These are phyloP conservation scores for Ananas comosus DNA, from an alignment of 176 grass and related monocot genomes.

Conservation along the genomic window DNA sequence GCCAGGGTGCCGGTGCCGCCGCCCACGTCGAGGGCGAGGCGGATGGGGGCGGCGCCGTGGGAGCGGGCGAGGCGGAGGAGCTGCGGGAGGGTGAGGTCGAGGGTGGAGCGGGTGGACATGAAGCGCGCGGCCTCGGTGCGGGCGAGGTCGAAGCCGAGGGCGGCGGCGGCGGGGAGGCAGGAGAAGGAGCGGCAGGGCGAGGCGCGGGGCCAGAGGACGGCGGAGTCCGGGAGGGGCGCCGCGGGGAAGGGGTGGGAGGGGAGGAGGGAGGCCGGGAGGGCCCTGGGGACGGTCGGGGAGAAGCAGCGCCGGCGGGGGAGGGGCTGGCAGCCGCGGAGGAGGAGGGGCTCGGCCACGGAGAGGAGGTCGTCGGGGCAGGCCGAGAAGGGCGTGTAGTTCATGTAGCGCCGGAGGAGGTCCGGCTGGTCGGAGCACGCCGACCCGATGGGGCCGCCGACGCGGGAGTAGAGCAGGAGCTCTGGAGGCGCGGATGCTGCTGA, in stretches of 20 bases:
- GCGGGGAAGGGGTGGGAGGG: conserved; percentile 33
- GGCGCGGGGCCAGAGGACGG: conserved; percentile 39
- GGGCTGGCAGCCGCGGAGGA: conserved; percentile 72
- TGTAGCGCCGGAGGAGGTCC: conserved; percentile 64
- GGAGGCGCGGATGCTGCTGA: neutral
- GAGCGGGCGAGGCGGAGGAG: conserved; percentile 66
- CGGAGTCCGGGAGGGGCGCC: conserved; percentile 19
- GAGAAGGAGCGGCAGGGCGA: conserved; percentile 45
- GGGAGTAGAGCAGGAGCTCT: conserved; percentile 56
- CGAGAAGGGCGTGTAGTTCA: conserved; percentile 52
- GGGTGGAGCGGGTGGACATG: conserved; percentile 31
- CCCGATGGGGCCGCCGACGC: conserved; percentile 38
- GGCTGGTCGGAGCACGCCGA: conserved; percentile 64
- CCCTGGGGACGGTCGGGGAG: conserved; percentile 37
- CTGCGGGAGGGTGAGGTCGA: conserved; percentile 79
- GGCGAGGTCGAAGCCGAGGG: conserved; percentile 46
- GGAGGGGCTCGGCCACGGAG: conserved; percentile 60
- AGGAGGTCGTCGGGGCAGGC: conserved; percentile 49
- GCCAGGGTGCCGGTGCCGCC: conserved; percentile 74
- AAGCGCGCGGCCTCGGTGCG: conserved; percentile 45
- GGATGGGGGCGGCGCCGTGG: conserved; percentile 57
- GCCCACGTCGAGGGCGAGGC: conserved; percentile 69
- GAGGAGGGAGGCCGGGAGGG: conserved; percentile 52
- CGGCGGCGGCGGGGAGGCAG: conserved; percentile 32
- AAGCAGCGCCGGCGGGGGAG: conserved; percentile 59